Evolutionary conservation across 148 eudicot genomes (phyloP), one percentile per base, ranked within the genome.

Genomic region (Fallopia convolvulus): DNA sequence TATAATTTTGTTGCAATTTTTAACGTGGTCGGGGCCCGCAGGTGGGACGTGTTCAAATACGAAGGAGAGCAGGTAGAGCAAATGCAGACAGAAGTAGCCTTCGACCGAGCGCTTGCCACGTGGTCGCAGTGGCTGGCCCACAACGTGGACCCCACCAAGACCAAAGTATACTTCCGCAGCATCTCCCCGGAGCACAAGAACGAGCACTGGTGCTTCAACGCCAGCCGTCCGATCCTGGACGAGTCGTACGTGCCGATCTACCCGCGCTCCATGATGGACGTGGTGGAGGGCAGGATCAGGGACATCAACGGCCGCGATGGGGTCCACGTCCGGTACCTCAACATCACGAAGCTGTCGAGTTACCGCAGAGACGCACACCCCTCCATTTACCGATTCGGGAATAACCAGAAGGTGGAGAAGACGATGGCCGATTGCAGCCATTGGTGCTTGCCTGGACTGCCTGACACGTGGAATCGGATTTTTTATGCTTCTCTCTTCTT

Each of bases 371-470:
- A 89, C 58, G 90, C 92, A 2, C 92, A 89, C 79, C 86, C 90
- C 2, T 74, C 87, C 0, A 74, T 78, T 11, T 85, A 82, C 70
- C 72, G 81, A 26, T 76, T 39, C 20, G 76, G 52, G 84, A 21
- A 75, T 17, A 68, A 85, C 74, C 70, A 77, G 58, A 33, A 9
- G n/a, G 13, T 49, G 39, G 50, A 8, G 32, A 36, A n/a, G 11
- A 76, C 39, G n/a, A 58, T 44, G 80, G 50, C 76, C 47, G 75
- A 44, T 32, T 93, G 97, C 40, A 93, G 95, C 77, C 97, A 93
- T 68, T 93, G 97, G 97, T 93, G 97, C 77, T 90, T 93, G 1
- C 97, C 97, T 12, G 97, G 97, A 4, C 87, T 93, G 20, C 97
- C 97, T 2, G 95, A 93, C 73, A 58, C 91, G 9, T 93, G 97